Base-by-base conservation (phyloP, 2,329 filamentous ascomycete species). In the Tolypocladium inflatum region DNA sequence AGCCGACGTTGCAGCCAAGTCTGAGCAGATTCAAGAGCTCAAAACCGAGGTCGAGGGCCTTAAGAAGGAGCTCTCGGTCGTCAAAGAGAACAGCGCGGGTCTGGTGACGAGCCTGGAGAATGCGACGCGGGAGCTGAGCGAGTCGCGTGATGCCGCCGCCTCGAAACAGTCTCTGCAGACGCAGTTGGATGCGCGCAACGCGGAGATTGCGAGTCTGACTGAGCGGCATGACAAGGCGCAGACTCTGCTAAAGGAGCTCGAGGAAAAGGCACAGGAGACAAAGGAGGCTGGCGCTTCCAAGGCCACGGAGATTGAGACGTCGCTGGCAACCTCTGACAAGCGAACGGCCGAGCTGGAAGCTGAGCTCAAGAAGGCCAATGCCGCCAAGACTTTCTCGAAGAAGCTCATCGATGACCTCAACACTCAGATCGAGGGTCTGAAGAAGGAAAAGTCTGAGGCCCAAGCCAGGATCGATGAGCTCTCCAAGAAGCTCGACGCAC, bases 11-110 rank as follows among this genome's bases (percentile, higher is more conserved):
- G 80, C 85, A 55, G 81, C 86, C 58, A 89, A 88, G 66, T 77
- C 86, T 13, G 81, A 83, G 48, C 86, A 93, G 70, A 84, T 94
- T 42, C 81, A 85, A 56, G 81, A 79, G 52, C 81, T 97, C 17
- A 86, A 87, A 63, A 73, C 77, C 3, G 85, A 94, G 64, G 83
- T 95, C 35, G 78, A 82, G 23, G 79, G 76, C 2, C 76, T 96
- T 26, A 86, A 87, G 70, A 77, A 82, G 3, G 89, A 95, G 64
- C 77, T 96, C 5, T 80, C 83, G 2, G 82, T 84, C 15, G 85
- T 86, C 11, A 85, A 89, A 63, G 88, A 94, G 66, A 88, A 87
- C 50, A 85, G 83, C 45, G 75, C 83, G 59, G 80, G 81, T n/a
- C 80, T 91, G 65, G 82, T 84, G 1, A 77, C 83, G 65, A 89